These are phyloP conservation scores for Saccharomyces hybrid DNA, from an alignment of 1,139 yeast species.

Conservation along the genomic window DNA sequence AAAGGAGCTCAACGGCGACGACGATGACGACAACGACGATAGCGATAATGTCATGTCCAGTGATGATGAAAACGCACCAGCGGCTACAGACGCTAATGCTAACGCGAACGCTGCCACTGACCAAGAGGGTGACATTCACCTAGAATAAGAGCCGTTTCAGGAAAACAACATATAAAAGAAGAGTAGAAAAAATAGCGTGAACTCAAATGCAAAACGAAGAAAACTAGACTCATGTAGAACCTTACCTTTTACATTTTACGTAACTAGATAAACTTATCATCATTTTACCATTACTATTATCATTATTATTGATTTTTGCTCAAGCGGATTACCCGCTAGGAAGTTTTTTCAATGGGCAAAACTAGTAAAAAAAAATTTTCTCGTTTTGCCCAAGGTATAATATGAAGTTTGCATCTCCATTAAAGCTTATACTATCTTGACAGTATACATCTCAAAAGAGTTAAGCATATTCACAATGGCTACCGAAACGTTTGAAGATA, in stretches of 20 bases:
- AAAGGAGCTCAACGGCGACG: conserved; percentile 73
- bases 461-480: conserved; percentile 6
- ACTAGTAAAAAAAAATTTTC: neutral
- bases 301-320: neutral
- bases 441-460: neutral
- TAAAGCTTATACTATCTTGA: neutral
- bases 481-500: conserved; percentile 20
- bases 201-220: neutral
- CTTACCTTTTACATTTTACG: neutral
- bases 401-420: neutral
- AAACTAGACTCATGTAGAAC: neutral
- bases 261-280: neutral
- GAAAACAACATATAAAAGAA: neutral
- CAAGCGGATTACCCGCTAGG: neutral
- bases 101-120: conserved; percentile 14
- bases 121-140: conserved; percentile 25
- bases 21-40: conserved; percentile 48
- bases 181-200: neutral
- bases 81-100: conserved; percentile 15
- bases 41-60: conserved; percentile 18
- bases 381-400: neutral
- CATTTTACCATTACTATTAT: neutral
- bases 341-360: neutral
- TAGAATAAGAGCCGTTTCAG: conserved; percentile 13
- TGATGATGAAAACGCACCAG: conserved; percentile 40